A percentile compares a stretch with the other conserved stretches of the same genome.
phyloP scores from a whole-genome alignment of 805 yeast species.

The Lipomyces kockii region DNA sequence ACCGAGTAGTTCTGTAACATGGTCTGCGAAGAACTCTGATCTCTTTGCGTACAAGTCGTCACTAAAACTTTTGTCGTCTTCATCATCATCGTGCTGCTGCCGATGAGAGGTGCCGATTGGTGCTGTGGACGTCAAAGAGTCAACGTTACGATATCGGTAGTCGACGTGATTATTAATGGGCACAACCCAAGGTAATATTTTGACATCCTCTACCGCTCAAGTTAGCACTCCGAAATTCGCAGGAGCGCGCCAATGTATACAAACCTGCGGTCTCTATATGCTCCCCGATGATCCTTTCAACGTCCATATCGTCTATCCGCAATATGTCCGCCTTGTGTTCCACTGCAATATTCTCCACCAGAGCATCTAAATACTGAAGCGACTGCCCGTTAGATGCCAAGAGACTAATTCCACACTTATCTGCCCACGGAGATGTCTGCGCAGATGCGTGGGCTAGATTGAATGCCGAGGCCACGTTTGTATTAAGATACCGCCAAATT shows the following conservation, averaged over 20 bases:
- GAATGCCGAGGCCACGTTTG: slow-evolving; percentile 14
- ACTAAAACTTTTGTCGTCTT: neutral
- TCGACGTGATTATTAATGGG: neutral
- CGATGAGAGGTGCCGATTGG: neutral
- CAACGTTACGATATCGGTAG: neutral
- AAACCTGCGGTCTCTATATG: slow-evolving; percentile 10
- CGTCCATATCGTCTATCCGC: slow-evolving; percentile 26
- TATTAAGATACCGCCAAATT: slow-evolving; percentile 20
- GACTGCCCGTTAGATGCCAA: slow-evolving; percentile 31
- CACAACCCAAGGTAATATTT: neutral
- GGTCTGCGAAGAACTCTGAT: neutral
- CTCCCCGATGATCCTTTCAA: slow-evolving; percentile 23
- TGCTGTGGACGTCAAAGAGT: neutral
- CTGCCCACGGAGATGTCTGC: slow-evolving; percentile 21
- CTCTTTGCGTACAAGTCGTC: neutral
- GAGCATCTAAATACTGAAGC: slow-evolving; percentile 27
- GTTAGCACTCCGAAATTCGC: neutral
- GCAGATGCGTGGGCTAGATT: slow-evolving; percentile 7
- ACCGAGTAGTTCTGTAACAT: neutral
- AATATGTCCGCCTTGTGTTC: slow-evolving; percentile 26
- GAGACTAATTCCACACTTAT: slow-evolving; percentile 18
- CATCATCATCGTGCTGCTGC: neutral
- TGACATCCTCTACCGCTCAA: neutral
- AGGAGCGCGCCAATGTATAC: neutral
- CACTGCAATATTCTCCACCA: slow-evolving; percentile 24